Percentiles rank a stretch among this genome's conserved stretches.
These are phyloP conservation scores for Ceriops decandra DNA, from an alignment of 345 rosid genomes.

Conservation along the genomic window DNA sequence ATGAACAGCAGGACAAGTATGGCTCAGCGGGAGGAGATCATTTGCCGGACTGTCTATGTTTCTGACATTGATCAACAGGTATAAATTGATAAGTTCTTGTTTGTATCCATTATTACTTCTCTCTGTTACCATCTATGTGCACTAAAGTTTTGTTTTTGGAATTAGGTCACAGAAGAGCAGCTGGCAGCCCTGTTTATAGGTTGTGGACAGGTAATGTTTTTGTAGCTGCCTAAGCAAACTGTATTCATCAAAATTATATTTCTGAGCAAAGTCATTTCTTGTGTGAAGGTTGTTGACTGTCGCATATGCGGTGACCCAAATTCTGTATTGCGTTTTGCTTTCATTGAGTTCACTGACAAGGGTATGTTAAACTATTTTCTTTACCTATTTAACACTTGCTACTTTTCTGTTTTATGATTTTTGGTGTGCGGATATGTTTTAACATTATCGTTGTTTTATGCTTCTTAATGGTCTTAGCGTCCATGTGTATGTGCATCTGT, in stretches of 20 bases:
- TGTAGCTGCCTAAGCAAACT: constrained; percentile 12
- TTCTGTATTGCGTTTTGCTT: constrained; percentile 91
- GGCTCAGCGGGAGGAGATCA: constrained; percentile 88
- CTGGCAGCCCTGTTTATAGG: constrained; percentile 77
- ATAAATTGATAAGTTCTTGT: neutral
- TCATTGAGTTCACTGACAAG: constrained; percentile 88
- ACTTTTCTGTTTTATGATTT: neutral
- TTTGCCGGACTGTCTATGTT: constrained; percentile 82
- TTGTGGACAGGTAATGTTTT: constrained; percentile 72
- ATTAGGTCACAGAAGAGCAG: constrained; percentile 94
- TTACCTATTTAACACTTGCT: neutral
- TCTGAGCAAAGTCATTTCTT: constrained; percentile 16
- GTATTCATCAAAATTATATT: neutral
- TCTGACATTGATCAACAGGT: constrained; percentile 97
- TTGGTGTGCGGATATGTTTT: neutral
- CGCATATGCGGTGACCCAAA: constrained; percentile 97
- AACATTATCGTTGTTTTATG: neutral
- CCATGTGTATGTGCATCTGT: neutral
- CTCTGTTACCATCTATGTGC: neutral
- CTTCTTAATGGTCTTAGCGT: neutral
- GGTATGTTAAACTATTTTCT: constrained; percentile 36
- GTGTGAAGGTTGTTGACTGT: constrained; percentile 77
- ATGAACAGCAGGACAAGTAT: constrained; percentile 69
- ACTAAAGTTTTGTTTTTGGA: constrained; percentile 11
- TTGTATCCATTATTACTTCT: neutral